These are phyloP conservation scores for Ophiostoma triangulosporum DNA, from an alignment of 2,329 filamentous ascomycete genomes.

Conservation along the genomic window DNA sequence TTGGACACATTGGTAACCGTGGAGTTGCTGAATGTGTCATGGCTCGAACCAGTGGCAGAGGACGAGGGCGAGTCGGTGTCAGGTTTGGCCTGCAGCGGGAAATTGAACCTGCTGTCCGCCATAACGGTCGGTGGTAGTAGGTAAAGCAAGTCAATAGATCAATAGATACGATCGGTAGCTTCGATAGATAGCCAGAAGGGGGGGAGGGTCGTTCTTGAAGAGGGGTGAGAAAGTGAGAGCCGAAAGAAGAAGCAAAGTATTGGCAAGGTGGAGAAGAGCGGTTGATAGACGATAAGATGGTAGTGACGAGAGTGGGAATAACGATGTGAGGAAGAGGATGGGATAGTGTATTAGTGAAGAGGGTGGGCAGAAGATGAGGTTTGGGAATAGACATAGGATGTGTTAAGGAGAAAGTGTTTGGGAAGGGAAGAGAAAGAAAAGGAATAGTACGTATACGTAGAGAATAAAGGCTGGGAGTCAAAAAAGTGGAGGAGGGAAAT, in stretches of 20 bases:
- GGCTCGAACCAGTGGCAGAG: neutral
- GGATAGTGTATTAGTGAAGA: neutral
- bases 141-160: neutral
- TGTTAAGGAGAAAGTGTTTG: neutral
- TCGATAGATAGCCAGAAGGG: neutral
- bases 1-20: neutral
- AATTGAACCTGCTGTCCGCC: constrained; percentile 2
- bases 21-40: neutral
- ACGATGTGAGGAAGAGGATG: neutral
- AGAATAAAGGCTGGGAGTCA: neutral
- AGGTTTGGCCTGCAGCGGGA: constrained; percentile 4
- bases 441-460: too few relatives aligned
- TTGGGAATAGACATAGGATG: neutral
- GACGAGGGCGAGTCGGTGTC: constrained; percentile 10
- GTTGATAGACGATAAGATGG: neutral
- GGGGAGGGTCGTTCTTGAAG: neutral
- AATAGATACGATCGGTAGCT: too few relatives aligned
- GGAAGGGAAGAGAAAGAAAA: neutral
- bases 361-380: neutral
- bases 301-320: neutral
- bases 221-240: neutral
- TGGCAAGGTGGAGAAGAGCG: neutral
- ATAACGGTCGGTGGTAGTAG: neutral
- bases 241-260: neutral
- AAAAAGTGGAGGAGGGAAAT: neutral